Evolutionary conservation across 805 yeast genomes (phyloP).

Genomic region (Starmerella riodocensis): DNA sequence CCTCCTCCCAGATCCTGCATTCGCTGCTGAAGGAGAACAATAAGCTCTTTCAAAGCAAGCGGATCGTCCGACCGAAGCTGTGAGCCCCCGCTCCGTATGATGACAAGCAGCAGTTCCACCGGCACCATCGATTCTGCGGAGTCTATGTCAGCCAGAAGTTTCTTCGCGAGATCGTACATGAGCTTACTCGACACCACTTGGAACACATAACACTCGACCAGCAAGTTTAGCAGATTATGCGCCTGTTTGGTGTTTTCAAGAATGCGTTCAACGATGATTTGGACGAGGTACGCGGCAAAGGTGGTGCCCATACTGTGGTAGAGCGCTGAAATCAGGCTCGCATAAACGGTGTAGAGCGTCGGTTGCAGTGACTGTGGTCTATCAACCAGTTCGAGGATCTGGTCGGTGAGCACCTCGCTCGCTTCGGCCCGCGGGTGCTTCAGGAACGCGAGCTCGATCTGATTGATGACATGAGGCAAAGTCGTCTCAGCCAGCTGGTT

Average conservation of each 20-base stretch:
- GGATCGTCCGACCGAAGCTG: slow-evolving; percentile 89
- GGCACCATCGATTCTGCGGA: slow-evolving; percentile 36
- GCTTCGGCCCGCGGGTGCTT: slow-evolving; percentile 69
- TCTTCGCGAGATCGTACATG: slow-evolving; percentile 59
- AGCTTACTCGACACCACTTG: slow-evolving; percentile 62
- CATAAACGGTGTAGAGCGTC: slow-evolving; percentile 64
- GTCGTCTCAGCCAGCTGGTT: slow-evolving; percentile 87
- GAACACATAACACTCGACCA: slow-evolving; percentile 65
- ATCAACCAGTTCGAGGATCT: slow-evolving; percentile 50
- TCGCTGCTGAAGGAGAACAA: slow-evolving; percentile 41
- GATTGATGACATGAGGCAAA: slow-evolving; percentile 52
- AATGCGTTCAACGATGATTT: slow-evolving; percentile 39
- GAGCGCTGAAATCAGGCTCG: slow-evolving; percentile 61
- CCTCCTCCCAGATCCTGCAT: slow-evolving; percentile 29
- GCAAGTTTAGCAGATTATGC: slow-evolving; percentile 51
- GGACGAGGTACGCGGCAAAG: slow-evolving; percentile 78
- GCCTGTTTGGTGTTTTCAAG: not conserved
- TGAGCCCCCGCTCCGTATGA: slow-evolving; percentile 65
- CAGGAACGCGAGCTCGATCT: slow-evolving; percentile 49
- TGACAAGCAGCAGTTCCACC: slow-evolving; percentile 62
- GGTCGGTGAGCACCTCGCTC: slow-evolving; percentile 50
- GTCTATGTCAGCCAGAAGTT: slow-evolving; percentile 39
- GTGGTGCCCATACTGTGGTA: slow-evolving; percentile 74
- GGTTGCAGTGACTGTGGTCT: slow-evolving; percentile 59
- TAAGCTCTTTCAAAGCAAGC: slow-evolving; percentile 64